Conservation (phyloP, 495 filamentous ascomycete genomes). For the Trichodelitschia bisporula region DNA sequence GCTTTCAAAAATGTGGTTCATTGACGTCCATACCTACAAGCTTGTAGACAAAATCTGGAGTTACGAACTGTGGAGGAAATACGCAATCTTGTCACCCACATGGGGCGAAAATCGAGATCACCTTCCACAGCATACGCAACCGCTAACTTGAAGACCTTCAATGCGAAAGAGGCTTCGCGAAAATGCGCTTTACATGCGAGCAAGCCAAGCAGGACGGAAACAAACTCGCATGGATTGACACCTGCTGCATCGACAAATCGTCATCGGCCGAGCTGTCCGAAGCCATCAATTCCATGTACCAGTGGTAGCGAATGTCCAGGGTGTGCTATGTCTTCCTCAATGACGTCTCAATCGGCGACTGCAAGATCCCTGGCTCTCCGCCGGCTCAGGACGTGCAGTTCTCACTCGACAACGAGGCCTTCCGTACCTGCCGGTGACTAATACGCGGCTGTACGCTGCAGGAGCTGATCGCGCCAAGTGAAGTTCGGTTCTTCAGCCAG, state of each 20-base stretch:
- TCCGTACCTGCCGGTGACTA: slow-evolving; percentile 1
- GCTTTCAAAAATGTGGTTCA: not conserved
- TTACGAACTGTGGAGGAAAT: not conserved
- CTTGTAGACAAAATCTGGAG: not conserved
- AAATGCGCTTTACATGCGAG: slow-evolving; percentile 1
- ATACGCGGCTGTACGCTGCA: slow-evolving; percentile 2
- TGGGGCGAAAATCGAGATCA: slow-evolving; percentile 5
- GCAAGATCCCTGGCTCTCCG: not conserved
- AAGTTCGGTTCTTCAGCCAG: slow-evolving; percentile 1
- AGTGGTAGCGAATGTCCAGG: slow-evolving; percentile 4
- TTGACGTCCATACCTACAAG: not conserved
- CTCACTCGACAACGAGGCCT: not conserved
- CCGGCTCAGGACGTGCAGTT: too few species aligned
- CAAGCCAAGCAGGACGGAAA: slow-evolving; percentile 3
- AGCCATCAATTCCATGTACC: slow-evolving; percentile 8
- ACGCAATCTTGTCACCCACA: slow-evolving; percentile 9
- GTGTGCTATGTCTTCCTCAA: slow-evolving; percentile 5
- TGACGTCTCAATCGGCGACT: slow-evolving; percentile 3
- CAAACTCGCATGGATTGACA: slow-evolving; percentile 6
- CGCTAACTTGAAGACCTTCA: not conserved
- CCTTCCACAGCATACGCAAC: slow-evolving; percentile 3
- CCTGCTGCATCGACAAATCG: slow-evolving; percentile 8
- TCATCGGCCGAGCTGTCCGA: slow-evolving; percentile 3
- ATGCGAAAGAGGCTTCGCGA: slow-evolving; percentile 2
- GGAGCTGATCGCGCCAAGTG: slow-evolving; percentile 1